Base-by-base conservation (phyloP, 257 asterid genomes). In the Scutellaria galericulata region DNA sequence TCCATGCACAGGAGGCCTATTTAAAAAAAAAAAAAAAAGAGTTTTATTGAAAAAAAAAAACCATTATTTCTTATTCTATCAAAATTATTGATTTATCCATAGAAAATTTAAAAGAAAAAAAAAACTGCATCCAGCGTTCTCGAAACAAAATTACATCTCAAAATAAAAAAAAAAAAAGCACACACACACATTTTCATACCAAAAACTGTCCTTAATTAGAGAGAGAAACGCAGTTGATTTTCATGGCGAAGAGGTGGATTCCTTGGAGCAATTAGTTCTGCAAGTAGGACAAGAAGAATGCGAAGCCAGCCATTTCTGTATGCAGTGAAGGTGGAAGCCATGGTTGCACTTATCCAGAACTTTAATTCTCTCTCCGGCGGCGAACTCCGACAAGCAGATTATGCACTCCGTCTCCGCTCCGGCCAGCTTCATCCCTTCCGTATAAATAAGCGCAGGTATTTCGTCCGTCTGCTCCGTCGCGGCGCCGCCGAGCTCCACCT, bases 201-300 rank as follows among this genome's bases (percentile, higher is more conserved):
- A 55, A 57, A 74, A 64, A 11, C 47, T 22, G 40, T 4, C 20
- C 5, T 9, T 4, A 56, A 66, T 27, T 46, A n/a, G 13, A 55
- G 18, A 10, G 10, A 18, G 42, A 27, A 27, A 31, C 5, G 37
- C 44, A 20, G 31, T 24, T 37, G 62, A 55, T 37, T 68, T 61
- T 76, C 86, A 79, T 57, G 80, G 76, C 48, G 67, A 44, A 9
- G 78, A 10, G 52, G 58, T 41, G 31, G 78, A 42, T 35, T 76
- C 60, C 31, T 54, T 51, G 4, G 66, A 15, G 48, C 86, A 86
- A 66, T 71, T 79, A 3, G 83, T 27, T 60, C 89, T 75, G 86
- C 89, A 87, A 31, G 89, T 87, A 2, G 92, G 92, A 64, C 92
- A 87, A 48, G 92, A 80, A 13, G 85, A 68, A 35, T 75, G 89